phyloP scores from a whole-genome alignment of 345 rosid genomes.

The Clarkia xantiana region DNA sequence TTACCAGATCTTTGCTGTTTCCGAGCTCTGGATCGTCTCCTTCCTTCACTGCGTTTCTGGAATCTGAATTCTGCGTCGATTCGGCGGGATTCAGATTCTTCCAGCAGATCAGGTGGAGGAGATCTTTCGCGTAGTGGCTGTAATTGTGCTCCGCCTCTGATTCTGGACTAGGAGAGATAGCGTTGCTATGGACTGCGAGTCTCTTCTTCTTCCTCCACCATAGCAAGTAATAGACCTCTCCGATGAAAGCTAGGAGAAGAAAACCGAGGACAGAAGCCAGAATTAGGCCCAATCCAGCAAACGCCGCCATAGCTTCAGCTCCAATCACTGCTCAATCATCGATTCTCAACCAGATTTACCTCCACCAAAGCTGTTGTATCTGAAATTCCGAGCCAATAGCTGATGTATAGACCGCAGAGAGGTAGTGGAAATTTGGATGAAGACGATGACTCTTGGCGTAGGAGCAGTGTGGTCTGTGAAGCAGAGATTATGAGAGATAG shows the following conservation, averaged over 20 bases:
- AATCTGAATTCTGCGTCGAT: conserved; percentile 11
- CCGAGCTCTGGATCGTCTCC: conserved; percentile 50
- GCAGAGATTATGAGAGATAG: too few species aligned
- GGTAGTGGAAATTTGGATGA: too few species aligned
- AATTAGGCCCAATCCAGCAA: conserved; percentile 57
- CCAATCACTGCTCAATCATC: too few species aligned
- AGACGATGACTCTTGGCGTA: too few species aligned
- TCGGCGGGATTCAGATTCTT: conserved; percentile 13
- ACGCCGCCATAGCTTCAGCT: conserved; percentile 22
- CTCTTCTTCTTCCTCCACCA: conserved; percentile 63
- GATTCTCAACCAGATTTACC: too few species aligned
- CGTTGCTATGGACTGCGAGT: not conserved
- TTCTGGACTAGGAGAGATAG: not conserved
- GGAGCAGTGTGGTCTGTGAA: too few species aligned
- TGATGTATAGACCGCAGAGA: too few species aligned
- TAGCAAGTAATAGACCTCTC: conserved; percentile 57
- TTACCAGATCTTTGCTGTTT: conserved; percentile 31
- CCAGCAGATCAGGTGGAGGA: conserved; percentile 43
- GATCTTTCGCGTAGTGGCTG: conserved; percentile 36
- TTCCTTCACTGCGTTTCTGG: not conserved
- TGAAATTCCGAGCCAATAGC: too few species aligned
- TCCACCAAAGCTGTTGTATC: too few species aligned
- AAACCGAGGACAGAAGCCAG: conserved; percentile 61
- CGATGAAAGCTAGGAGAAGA: conserved; percentile 57
- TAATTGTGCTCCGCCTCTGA: conserved; percentile 29